Base-by-base conservation (phyloP, 805 yeast genomes). In the Barnettozyma pratensis region DNA sequence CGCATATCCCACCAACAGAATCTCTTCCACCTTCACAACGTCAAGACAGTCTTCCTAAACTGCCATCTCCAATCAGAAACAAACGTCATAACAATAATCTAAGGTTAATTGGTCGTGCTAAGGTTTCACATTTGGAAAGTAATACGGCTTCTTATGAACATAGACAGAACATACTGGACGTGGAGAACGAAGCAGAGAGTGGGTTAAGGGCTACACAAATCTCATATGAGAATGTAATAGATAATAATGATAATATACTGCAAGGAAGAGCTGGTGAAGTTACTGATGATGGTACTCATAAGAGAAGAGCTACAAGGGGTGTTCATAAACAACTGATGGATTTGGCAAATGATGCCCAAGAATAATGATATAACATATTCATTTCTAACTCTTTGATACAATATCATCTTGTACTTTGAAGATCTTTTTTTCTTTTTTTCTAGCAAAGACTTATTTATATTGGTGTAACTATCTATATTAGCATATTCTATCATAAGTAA, bases 11-110 rank as follows among this genome's bases (percentile, higher is more conserved):
- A 25, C 11, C 26, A 34, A 45, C 42, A 6, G 31, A 42, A n/a
- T 32, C 19, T 7, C n/a, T 9, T 10, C 44, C 6, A 25, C 44
- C 12, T 14, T 25, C 6, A 32, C n/a, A 28, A 12, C 34, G 11
- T 36, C 45, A 27, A 12, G 43, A 41, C 14, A 41, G 43, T 3
- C 34, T 67, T 14, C 66, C 71, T 6, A 69, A 68, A 47, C 59
- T 79, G 12, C 83, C 84, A 5, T 80, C 85, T 4, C 85, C 85
- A 5, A 67, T 75, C 26, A 74, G 76, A 49, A 66, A 65, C 9
- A 70, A 71, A 43, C 63, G 73, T 42, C 36, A 27, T 3, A 71
- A 68, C 39, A 71, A 65, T 61, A 48, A 48, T 27, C 80, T 82
- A 3, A 66, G 79, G 34, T 51, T 77, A n/a, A 64, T 69, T 5